These are phyloP conservation scores for Pseudocercospora macadamiae DNA, from an alignment of 2,329 filamentous ascomycete genomes.

Conservation along the genomic window DNA sequence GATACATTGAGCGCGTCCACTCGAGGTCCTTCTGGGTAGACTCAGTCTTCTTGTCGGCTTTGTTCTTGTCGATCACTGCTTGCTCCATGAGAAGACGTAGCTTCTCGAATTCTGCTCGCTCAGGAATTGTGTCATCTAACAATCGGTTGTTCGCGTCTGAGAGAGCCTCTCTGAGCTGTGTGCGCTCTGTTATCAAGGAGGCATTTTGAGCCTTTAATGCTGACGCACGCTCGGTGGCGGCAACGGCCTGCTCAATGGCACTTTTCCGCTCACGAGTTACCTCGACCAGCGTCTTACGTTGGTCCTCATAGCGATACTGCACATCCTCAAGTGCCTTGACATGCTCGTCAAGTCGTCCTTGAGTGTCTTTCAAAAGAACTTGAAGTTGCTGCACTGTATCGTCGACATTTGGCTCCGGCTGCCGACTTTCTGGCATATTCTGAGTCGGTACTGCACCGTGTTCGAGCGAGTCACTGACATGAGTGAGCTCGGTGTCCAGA, in stretches of 20 bases:
- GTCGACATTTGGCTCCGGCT: conserved; percentile 1
- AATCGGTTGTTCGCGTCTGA: conserved; percentile 33
- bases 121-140: conserved; percentile 35
- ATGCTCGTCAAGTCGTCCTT: conserved; percentile 33
- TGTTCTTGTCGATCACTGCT: conserved; percentile 30
- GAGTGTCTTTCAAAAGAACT: conserved; percentile 26
- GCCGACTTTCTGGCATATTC: not conserved
- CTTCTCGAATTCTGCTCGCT: conserved; percentile 37
- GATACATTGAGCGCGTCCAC: conserved; percentile 63
- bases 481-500: conserved; percentile 42
- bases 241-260: conserved; percentile 28
- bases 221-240: conserved; percentile 29
- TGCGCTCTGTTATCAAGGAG: conserved; percentile 32
- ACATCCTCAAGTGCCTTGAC: conserved; percentile 36
- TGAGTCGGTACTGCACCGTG: conserved; percentile 28
- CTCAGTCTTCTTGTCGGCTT: conserved; percentile 37
- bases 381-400: conserved; percentile 29
- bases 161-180: conserved; percentile 34
- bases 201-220: conserved; percentile 24
- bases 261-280: conserved; percentile 32
- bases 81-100: conserved; percentile 28
- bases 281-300: conserved; percentile 33
- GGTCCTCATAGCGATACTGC: conserved; percentile 39
- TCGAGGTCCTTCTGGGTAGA: conserved; percentile 54
- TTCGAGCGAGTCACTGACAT: conserved; percentile 47